A percentile compares a stretch with the other conserved stretches of the same genome.
Conservation (phyloP, 1,139 yeast genomes). For the Lodderomyces theae region DNA sequence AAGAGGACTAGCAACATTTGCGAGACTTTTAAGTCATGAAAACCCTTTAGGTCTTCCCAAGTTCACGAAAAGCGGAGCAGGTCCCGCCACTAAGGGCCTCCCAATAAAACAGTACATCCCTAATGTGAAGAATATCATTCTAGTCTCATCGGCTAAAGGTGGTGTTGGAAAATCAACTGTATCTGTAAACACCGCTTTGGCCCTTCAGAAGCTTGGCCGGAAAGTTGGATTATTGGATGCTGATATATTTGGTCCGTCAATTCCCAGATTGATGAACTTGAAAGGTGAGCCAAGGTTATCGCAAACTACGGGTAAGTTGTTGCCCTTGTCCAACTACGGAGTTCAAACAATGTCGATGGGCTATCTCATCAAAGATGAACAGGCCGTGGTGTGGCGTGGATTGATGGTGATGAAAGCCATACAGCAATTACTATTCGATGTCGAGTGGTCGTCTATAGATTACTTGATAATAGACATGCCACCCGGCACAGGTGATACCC, state of each 20-base stretch:
- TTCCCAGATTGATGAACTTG: conserved; percentile 67
- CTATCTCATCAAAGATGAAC: conserved; percentile 62
- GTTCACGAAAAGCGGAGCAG: conserved; percentile 11
- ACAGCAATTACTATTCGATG: conserved; percentile 78
- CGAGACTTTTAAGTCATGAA: conserved; percentile 20
- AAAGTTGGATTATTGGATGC: conserved; percentile 73
- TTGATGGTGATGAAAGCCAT: conserved; percentile 84
- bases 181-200: conserved; percentile 64
- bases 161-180: conserved; percentile 68
- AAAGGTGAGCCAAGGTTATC: conserved; percentile 66
- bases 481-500: conserved; percentile 92
- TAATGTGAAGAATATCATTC: conserved; percentile 57
- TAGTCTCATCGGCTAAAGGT: conserved; percentile 80
- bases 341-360: conserved; percentile 91
- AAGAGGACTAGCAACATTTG: conserved; percentile 1
- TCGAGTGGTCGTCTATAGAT: conserved; percentile 74
- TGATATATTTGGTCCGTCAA: conserved; percentile 81
- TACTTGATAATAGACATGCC: conserved; percentile 80
- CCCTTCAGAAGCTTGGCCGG: conserved; percentile 53
- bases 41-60: conserved; percentile 55
- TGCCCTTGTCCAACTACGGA: conserved; percentile 77
- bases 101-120: conserved; percentile 58
- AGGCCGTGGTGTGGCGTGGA: conserved; percentile 86
- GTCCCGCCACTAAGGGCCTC: conserved; percentile 44
- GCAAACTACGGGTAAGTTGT: conserved; percentile 46